These are phyloP conservation scores for Oenanthe javanica DNA, from an alignment of 140 eudicot species.

Conservation along the genomic window DNA sequence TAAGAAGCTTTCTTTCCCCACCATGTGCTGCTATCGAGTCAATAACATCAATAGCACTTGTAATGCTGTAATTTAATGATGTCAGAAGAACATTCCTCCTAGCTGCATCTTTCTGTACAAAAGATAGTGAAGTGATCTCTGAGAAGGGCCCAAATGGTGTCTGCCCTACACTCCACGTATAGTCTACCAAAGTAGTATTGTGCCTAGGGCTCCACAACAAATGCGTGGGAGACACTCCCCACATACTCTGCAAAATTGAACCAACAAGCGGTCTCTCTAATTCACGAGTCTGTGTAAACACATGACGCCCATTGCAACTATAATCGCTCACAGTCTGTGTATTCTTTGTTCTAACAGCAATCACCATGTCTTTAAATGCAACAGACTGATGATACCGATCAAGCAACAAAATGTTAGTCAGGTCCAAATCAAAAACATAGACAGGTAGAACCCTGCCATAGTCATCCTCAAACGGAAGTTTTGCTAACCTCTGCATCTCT, in stretches of 20 bases:
- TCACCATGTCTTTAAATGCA: conserved; percentile 94
- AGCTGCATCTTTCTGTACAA: conserved; percentile 95
- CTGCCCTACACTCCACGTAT: conserved; percentile 95
- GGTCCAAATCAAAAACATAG: conserved; percentile 77
- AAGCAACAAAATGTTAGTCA: conserved; percentile 52
- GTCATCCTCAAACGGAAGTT: conserved; percentile 63
- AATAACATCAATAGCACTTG: conserved; percentile 83
- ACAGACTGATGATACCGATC: conserved; percentile 94
- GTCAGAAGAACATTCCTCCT: conserved; percentile 74
- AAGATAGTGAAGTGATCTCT: conserved; percentile 69
- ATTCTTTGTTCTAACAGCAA: conserved; percentile 80
- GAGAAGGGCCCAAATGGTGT: conserved; percentile 98
- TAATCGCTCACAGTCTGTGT: conserved; percentile 94
- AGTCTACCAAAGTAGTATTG: conserved; percentile 73
- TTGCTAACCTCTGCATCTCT: conserved; percentile 67
- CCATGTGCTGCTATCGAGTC: conserved; percentile 87
- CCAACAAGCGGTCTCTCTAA: conserved; percentile 90
- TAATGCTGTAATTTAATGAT: conserved; percentile 66
- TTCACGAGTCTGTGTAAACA: conserved; percentile 79
- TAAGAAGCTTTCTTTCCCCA: conserved; percentile 79
- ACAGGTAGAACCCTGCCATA: conserved; percentile 77
- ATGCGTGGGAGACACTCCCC: conserved; percentile 94
- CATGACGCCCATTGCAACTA: conserved; percentile 86
- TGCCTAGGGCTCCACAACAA: conserved; percentile 91
- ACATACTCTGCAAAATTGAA: conserved; percentile 90